phyloP scores from a whole-genome alignment of 345 rosid species.

The Hibiscus tridactylites region DNA sequence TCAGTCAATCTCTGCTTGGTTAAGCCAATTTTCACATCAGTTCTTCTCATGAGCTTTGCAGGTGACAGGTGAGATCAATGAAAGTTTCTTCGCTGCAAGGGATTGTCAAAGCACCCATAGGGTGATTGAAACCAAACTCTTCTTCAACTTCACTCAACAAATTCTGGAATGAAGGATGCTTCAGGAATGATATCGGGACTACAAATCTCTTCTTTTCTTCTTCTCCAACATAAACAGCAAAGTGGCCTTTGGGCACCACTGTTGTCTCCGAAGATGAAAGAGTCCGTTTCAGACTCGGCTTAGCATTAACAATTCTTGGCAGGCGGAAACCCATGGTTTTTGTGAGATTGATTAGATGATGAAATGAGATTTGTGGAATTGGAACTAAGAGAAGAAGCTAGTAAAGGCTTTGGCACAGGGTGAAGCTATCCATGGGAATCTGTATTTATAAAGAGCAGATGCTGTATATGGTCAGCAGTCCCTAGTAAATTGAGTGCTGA shows the following conservation, averaged over 20 bases:
- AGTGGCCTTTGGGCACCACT: no score
- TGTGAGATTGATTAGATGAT: background rate
- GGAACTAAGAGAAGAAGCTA: background rate
- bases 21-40: no score
- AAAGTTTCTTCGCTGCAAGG: no score
- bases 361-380: background rate
- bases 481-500: background rate
- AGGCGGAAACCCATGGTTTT: background rate
- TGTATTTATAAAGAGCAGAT: background rate
- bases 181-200: no score
- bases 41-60: no score
- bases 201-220: no score
- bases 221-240: no score
- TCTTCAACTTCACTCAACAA: slow-evolving; percentile 24
- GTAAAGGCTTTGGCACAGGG: background rate
- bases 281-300: background rate
- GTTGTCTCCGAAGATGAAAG: no score
- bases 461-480: background rate
- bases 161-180: no score
- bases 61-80: no score
- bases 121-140: no score
- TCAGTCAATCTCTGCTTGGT: background rate
- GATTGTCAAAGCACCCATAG: no score
- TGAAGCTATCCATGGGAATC: background rate
- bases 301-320: background rate